phyloP scores from a whole-genome alignment of 805 yeast genomes.

The Spathaspora girioi region DNA sequence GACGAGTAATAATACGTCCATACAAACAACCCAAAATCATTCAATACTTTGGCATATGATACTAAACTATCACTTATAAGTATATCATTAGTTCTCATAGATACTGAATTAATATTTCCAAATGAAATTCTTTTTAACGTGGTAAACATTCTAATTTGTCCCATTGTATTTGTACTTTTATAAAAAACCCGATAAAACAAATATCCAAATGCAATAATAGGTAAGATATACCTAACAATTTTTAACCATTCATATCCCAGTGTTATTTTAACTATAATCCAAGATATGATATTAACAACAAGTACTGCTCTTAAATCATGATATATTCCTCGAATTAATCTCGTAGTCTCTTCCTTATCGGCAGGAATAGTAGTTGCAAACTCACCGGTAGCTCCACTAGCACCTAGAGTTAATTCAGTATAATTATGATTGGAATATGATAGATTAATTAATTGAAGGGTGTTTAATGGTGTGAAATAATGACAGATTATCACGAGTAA shows the following conservation, averaged over 20 bases:
- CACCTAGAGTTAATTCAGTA: slow-evolving; percentile 11
- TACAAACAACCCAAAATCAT: slow-evolving; percentile 61
- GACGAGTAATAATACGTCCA: slow-evolving; percentile 40
- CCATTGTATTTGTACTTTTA: slow-evolving; percentile 8
- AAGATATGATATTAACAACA: slow-evolving; percentile 19
- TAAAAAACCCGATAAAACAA: slow-evolving; percentile 9
- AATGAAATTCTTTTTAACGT: slow-evolving; percentile 50
- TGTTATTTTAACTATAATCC: slow-evolving; percentile 18
- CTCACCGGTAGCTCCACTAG: slow-evolving; percentile 24
- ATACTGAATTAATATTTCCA: slow-evolving; percentile 57
- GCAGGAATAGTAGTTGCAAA: slow-evolving; percentile 27
- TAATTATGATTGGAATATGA: slow-evolving; percentile 39
- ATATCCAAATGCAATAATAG: slow-evolving; percentile 8
- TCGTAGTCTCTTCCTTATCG: slow-evolving; percentile 25
- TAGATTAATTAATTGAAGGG: slow-evolving; percentile 40
- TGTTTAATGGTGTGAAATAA: slow-evolving; percentile 39
- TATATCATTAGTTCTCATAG: slow-evolving; percentile 72
- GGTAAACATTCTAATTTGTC: slow-evolving; percentile 41
- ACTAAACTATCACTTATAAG: slow-evolving; percentile 80
- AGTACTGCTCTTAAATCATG: slow-evolving; percentile 25
- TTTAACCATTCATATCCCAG: slow-evolving; percentile 12
- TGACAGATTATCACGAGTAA: slow-evolving; percentile 38
- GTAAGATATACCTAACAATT: slow-evolving; percentile 5
- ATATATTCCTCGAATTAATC: slow-evolving; percentile 33
- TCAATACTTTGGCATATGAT: slow-evolving; percentile 71